Conservation (phyloP, 2,329 filamentous ascomycete species). For the Cyphellophora attinorum region DNA sequence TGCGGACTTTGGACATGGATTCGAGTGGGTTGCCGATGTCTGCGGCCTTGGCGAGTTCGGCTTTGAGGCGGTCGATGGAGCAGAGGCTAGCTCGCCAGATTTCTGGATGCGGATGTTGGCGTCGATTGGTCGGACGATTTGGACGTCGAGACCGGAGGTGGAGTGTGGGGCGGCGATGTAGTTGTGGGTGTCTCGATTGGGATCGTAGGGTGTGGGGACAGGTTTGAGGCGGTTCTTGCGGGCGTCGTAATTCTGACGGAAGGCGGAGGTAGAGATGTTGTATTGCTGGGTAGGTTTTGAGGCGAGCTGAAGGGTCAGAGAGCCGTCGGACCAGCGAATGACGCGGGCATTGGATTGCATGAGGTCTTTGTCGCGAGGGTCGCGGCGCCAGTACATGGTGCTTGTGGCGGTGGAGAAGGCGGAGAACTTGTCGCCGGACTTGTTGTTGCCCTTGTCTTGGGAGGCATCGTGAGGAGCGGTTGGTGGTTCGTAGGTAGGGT, state of each 20-base stretch:
- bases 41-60: slow-evolving; percentile 47
- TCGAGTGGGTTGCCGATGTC: slow-evolving; percentile 39
- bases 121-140: slow-evolving; percentile 54
- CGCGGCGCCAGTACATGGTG: slow-evolving; percentile 56
- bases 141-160: slow-evolving; percentile 47
- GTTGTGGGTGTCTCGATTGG: slow-evolving; percentile 51
- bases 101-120: slow-evolving; percentile 49
- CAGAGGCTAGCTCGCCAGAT: slow-evolving; percentile 46
- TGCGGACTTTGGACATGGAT: slow-evolving; percentile 31
- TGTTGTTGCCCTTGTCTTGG: too few relatives aligned
- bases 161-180: slow-evolving; percentile 51
- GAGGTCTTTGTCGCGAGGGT: slow-evolving; percentile 45
- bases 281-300: slow-evolving; percentile 53
- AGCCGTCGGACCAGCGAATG: slow-evolving; percentile 59
- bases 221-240: slow-evolving; percentile 21
- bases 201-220: slow-evolving; percentile 34
- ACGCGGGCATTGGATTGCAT: slow-evolving; percentile 58
- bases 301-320: slow-evolving; percentile 55
- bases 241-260: slow-evolving; percentile 42
- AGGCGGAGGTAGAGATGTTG: slow-evolving; percentile 46
- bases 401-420: slow-evolving; percentile 55
- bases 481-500: slow-evolving; percentile 51
- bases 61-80: slow-evolving; percentile 53
- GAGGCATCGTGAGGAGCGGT: slow-evolving; percentile 42
- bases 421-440: slow-evolving; percentile 38